A percentile compares a stretch with the other conserved stretches of the same genome.
phyloP scores from a whole-genome alignment of 768 basidiomycete genomes.

The Mycena belliarum region DNA sequence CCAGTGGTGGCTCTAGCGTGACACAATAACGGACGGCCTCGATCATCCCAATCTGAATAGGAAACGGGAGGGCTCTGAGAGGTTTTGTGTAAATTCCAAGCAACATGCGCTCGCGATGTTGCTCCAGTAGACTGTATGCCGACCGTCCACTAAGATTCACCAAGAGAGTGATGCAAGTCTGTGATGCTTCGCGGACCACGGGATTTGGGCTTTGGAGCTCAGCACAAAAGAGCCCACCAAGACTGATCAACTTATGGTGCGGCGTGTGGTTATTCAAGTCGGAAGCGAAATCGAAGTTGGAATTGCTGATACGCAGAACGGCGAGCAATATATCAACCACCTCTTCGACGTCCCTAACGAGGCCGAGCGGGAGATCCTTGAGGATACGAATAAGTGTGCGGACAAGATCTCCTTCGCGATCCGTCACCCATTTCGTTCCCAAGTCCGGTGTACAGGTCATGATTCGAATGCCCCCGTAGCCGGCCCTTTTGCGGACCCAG shows the following conservation, averaged over 20 bases:
- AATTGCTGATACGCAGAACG: slow-evolving; percentile 63
- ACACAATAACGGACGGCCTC: slow-evolving; percentile 96
- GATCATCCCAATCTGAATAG: slow-evolving; percentile 96
- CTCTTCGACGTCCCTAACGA: slow-evolving; percentile 78
- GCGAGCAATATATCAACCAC: slow-evolving; percentile 75
- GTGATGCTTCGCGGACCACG: slow-evolving; percentile 81
- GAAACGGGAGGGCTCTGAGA: slow-evolving; percentile 88
- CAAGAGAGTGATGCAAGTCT: slow-evolving; percentile 77
- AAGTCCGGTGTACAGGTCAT: slow-evolving; percentile 72
- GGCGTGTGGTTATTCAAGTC: slow-evolving; percentile 42
- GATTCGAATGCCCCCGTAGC: slow-evolving; percentile 81
- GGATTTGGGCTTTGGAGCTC: slow-evolving; percentile 88
- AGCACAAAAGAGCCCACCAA: slow-evolving; percentile 81
- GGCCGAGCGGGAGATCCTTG: slow-evolving; percentile 91
- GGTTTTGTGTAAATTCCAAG: slow-evolving; percentile 95
- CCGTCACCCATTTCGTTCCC: slow-evolving; percentile 76
- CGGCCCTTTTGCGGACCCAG: slow-evolving; percentile 89
- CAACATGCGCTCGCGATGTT: slow-evolving; percentile 86
- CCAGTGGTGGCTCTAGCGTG: slow-evolving; percentile 82
- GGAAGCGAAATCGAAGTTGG: slow-evolving; percentile 44
- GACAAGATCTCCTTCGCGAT: slow-evolving; percentile 87
- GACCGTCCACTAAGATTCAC: slow-evolving; percentile 72
- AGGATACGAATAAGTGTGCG: slow-evolving; percentile 89
- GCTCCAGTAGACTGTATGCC: slow-evolving; percentile 76
- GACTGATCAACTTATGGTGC: slow-evolving; percentile 61